These are phyloP conservation scores for Coemansia nantahalensis DNA, from an alignment of 192 early-diverging fungal species.

Conservation along the genomic window DNA sequence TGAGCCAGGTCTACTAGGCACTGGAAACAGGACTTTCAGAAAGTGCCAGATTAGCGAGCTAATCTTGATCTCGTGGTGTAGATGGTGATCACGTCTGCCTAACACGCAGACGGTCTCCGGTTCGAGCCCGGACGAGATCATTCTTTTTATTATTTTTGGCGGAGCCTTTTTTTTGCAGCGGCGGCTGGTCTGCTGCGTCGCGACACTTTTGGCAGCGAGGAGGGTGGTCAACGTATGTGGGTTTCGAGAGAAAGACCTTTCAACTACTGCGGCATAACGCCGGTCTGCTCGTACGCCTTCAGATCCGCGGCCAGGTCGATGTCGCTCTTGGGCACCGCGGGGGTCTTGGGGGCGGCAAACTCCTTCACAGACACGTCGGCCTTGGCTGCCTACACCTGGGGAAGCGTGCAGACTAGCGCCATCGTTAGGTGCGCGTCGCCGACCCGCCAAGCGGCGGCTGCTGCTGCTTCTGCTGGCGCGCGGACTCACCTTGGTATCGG, in stretches of 20 bases:
- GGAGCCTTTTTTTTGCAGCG: too few species aligned
- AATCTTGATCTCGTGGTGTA: too few species aligned
- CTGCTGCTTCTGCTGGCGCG: not conserved
- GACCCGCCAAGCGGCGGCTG: too few species aligned
- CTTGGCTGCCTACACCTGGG: slow-evolving; percentile 22
- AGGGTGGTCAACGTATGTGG: not conserved
- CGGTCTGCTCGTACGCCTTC: slow-evolving; percentile 44
- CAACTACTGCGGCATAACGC: slow-evolving; percentile 26
- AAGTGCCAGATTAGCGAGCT: too few species aligned
- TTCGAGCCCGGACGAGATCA: too few species aligned
- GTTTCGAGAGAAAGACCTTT: not conserved
- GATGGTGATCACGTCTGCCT: too few species aligned
- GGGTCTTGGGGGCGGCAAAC: slow-evolving; percentile 37
- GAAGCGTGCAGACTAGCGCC: too few species aligned
- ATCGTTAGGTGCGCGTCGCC: too few species aligned
- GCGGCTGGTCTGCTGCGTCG: too few species aligned
- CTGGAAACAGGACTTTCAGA: too few species aligned
- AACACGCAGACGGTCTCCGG: too few species aligned
- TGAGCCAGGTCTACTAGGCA: too few species aligned
- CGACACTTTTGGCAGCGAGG: not conserved
- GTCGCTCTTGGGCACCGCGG: slow-evolving; percentile 44
- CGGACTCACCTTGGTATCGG: slow-evolving; percentile 32
- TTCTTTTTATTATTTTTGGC: not conserved
- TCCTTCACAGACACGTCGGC: slow-evolving; percentile 44
- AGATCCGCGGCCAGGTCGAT: slow-evolving; percentile 32